Base-by-base conservation (phyloP, 2,329 filamentous ascomycete species). In the Camptophora hylomeconis region DNA sequence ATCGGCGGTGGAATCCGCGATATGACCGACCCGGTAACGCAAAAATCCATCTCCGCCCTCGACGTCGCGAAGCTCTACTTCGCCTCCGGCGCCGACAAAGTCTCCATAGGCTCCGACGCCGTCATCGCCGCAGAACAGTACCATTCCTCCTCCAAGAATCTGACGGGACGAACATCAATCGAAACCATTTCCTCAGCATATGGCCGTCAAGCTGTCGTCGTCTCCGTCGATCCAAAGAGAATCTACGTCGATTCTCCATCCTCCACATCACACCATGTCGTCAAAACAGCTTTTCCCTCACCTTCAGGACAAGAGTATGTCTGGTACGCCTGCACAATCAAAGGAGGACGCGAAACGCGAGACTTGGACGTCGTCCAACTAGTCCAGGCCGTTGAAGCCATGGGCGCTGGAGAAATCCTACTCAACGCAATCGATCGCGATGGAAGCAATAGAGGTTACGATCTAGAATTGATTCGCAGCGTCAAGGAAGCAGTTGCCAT, bases 361-460 rank as follows among this genome's bases (percentile, higher is more conserved):
- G 84, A 95, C 52, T 66, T 95, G 42, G 87, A 95, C 51, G 89
- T 94, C 10, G 72, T 86, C 9, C 80, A 95, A 58, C 69, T 98
- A 7, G 74, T 78, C 7, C 74, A 71, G 43, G 89, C 89, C 8
- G 87, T 95, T 19, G 84, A 98, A 60, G 84, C 82, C 32, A 92
- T 98, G 83, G 89, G 89, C 30, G 72, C 80, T 2, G 89, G 89
- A 32, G 89, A 98, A 63, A 80, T 98, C 34, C 61, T 98, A 28
- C 71, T 98, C 32, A 98, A 98, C 59, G 94, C 86, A 62, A 98
- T 98, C 47, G 89, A 98, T 62, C 82, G 80, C 51, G 89, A 98
- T 53, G 89, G 89, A 30, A 89, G 81, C 32, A 94, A 92, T 58
- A 80, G 72, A 44, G 89, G 89, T 1, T 98, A 94, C 51, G 89